A percentile compares a stretch with the other conserved stretches of the same genome.
Conservation (phyloP, 495 filamentous ascomycete species). For the Zalerion maritima region DNA sequence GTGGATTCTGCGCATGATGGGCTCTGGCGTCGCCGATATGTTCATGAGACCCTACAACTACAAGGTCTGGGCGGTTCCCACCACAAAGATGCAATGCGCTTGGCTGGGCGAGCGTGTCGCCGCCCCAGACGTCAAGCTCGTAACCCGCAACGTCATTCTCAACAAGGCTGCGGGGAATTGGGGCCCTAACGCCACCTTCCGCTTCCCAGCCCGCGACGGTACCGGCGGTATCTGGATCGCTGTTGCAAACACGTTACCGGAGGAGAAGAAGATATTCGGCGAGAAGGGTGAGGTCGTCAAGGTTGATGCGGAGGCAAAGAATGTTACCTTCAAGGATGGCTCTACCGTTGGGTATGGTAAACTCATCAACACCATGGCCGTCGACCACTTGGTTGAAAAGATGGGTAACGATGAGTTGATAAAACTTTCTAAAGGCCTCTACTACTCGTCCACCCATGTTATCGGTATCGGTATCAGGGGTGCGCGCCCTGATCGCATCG, state of each 20-base stretch:
- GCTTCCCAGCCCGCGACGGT: constrained; percentile 88
- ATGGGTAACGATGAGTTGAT: constrained; percentile 79
- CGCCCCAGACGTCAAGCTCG: constrained; percentile 88
- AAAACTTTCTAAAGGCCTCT: constrained; percentile 76
- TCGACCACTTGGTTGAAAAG: constrained; percentile 74
- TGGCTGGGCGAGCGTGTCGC: constrained; percentile 99
- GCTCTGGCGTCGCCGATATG: constrained; percentile 75
- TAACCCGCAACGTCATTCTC: constrained; percentile 88
- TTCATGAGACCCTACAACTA: constrained; percentile 99
- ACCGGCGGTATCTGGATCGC: constrained; percentile 99
- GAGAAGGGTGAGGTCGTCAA: constrained; percentile 69
- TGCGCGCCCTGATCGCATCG: constrained; percentile 83
- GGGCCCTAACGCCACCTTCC: constrained; percentile 97
- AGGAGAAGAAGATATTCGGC: constrained; percentile 83
- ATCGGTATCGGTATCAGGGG: constrained; percentile 93
- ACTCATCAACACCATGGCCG: constrained; percentile 91
- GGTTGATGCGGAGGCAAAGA: constrained; percentile 72
- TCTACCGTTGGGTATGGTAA: constrained; percentile 85
- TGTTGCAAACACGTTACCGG: constrained; percentile 83
- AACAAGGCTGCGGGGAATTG: constrained; percentile 94
- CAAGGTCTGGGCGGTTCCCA: constrained; percentile 99
- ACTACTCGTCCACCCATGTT: constrained; percentile 95
- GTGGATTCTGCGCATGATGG: constrained; percentile 93
- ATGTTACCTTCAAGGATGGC: constrained; percentile 68
- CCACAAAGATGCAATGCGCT: constrained; percentile 98